Evolutionary conservation across 352 stramenopile genomes (phyloP), one percentile per base, ranked within the genome.

Genomic region (Phytophthora parvispora): DNA sequence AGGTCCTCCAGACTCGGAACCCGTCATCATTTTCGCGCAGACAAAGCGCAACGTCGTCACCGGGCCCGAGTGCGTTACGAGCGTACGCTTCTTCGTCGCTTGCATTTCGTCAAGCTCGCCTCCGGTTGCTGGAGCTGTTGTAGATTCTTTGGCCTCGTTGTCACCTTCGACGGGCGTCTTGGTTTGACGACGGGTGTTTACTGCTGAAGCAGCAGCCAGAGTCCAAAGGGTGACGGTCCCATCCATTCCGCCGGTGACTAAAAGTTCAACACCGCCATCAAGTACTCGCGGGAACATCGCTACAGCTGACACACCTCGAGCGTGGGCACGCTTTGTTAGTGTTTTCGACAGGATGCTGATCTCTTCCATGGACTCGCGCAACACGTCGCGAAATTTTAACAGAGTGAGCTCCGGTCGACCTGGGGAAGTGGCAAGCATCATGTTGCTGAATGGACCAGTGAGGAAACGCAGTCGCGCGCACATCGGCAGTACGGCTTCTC

Each of bases 141-240:
- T 18, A 38, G 56, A 4, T 47, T 60, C 60, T 18, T 32, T 67
- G 0, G 42, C 18, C 16, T 64, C 64, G 0, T 7, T 32, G 24
- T 68, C 32, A 43, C 32, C 47, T 15, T 71, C 58, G 6, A 7
- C 7, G 36, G 56, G 8, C 16, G 28, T 34, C 29, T 64, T 68
- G 0, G 34, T n/a, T 51, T 69, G 64, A n/a, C 48, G 51, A 15
- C 68, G 68, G 4, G 8, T 18, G 9, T 61, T 64, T 8, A 43
- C 53, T 32, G 56, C 16, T 13, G 53, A 59, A 28, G 77, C 69
- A 25, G 79, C 72, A 7, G 80, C 64, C 2, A 94, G 64, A n/a
- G 89, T 72, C 87, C 87, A 95, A n/a, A 94, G 40, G 31, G 84
- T 86, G 60, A 94, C 67, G 8, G 68, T 74, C 8, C 86, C 87